Evolutionary conservation across 257 asterid species (phyloP), one percentile per base, ranked within the genome.

Genomic region (Primulina tabacum): DNA sequence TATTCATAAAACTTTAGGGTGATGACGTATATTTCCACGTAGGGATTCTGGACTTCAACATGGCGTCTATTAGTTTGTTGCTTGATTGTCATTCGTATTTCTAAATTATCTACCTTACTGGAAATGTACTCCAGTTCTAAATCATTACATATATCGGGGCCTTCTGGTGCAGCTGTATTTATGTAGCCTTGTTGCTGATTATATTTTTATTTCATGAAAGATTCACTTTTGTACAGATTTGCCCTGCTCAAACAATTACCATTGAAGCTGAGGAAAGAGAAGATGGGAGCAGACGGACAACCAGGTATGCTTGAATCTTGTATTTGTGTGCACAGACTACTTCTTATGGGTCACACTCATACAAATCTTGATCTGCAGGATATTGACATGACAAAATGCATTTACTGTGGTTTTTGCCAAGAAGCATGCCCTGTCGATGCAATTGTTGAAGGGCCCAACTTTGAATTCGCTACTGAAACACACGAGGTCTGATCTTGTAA

Each of bases 371-470:
- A 14, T 57, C 53, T 40, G 53, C 83, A 90, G 97, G 86, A 92
- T 72, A 92, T 88, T 65, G 97, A 92, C 84, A 92, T 92, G 98
- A 90, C 97, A 29, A 92, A 88, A 81, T 90, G 96, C 87, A 90
- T 92, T 77, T 92, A 92, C 82, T 92, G 95, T 68, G 98, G 98
- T 60, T 92, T 92, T 70, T 90, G 97, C 84, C 98, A 90, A 90
- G 98, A 92, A 77, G 97, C 98, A 21, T 92, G 97, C 77, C 98
- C 98, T 14, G 97, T 92, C 9, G 97, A 92, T 80, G 98, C 98
- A 80, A 92, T 92, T 60, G 98, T 92, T 57, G 97, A 92, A 82
- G 97, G 98, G 40, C 98, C 97, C 77, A 90, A 92, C 87, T 92
- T 90, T 33, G 98, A 90, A 69, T 92, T 90, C 20, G 95, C 97